A percentile compares a stretch with the other conserved stretches of the same genome.
Conservation (phyloP, 2,329 filamentous ascomycete genomes). For the Volutella citrinella region DNA sequence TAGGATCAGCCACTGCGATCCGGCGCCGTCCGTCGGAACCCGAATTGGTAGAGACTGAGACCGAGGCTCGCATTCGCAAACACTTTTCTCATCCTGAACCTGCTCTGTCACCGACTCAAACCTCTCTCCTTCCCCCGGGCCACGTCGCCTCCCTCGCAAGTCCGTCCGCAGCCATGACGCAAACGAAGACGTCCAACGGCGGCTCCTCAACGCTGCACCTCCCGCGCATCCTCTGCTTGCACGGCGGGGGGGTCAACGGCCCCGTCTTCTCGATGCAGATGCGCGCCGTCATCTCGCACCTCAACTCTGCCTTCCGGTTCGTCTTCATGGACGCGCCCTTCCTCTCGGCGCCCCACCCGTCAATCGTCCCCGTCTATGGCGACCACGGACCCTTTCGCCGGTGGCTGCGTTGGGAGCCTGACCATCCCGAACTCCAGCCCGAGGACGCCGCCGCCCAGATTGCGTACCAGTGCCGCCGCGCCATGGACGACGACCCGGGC, state of each 20-base stretch:
- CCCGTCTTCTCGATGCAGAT: constrained; percentile 66
- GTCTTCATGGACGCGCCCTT: constrained; percentile 72
- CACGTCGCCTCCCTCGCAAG: no score
- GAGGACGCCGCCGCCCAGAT: constrained; percentile 37
- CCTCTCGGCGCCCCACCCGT: constrained; percentile 57
- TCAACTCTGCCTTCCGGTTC: constrained; percentile 61
- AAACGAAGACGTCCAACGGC: constrained; percentile 9
- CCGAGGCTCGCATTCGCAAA: no score
- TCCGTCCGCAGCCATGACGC: constrained; percentile 13
- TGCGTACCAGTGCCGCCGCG: constrained; percentile 34
- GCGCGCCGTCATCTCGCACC: constrained; percentile 47
- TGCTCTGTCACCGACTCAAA: no score
- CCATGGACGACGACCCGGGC: constrained; percentile 53
- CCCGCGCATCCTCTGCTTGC: constrained; percentile 75
- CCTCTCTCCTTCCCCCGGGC: no score
- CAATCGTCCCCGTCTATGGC: constrained; percentile 62
- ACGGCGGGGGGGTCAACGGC: constrained; percentile 74
- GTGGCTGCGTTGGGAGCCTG: constrained; percentile 60
- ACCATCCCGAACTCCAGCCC: constrained; percentile 53
- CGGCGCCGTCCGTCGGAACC: no score
- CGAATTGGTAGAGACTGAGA: no score
- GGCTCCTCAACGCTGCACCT: constrained; percentile 26
- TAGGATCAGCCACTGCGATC: no score
- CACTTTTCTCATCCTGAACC: no score
- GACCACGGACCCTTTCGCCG: constrained; percentile 63